phyloP scores from a whole-genome alignment of 179 eudicot species.

The Beta macrorhiza region DNA sequence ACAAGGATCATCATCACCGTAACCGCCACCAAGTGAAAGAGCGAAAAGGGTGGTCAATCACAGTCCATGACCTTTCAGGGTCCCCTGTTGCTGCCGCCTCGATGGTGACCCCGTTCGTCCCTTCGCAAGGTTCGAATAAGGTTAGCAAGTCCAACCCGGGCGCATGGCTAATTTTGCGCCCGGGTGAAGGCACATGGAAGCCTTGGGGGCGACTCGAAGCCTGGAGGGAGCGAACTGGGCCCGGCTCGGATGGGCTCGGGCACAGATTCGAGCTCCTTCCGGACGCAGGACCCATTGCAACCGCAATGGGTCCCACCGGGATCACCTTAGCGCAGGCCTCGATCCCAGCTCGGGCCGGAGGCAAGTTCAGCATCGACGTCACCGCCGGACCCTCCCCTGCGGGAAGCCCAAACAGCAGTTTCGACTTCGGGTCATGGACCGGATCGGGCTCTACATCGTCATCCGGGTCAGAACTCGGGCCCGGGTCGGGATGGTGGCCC shows the following conservation, averaged over 20 bases:
- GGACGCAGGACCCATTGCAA: slow-evolving; percentile 31
- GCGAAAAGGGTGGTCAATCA: slow-evolving; percentile 93
- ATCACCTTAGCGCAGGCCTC: slow-evolving; percentile 50
- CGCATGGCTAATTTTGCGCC: slow-evolving; percentile 81
- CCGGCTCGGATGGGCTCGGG: slow-evolving; percentile 37
- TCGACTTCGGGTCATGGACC: slow-evolving; percentile 60
- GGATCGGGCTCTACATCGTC: slow-evolving; percentile 58
- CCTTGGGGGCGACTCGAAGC: slow-evolving; percentile 91
- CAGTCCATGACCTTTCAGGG: slow-evolving; percentile 89
- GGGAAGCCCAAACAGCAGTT: slow-evolving; percentile 60
- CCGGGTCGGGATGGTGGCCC: slow-evolving; percentile 50
- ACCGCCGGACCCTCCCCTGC: slow-evolving; percentile 49
- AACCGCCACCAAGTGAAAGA: slow-evolving; percentile 36
- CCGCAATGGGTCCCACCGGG: slow-evolving; percentile 38
- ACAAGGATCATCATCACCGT: slow-evolving; percentile 18
- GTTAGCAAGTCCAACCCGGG: slow-evolving; percentile 84
- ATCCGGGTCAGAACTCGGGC: slow-evolving; percentile 45
- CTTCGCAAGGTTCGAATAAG: slow-evolving; percentile 64
- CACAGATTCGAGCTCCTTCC: slow-evolving; percentile 67
- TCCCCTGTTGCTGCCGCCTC: slow-evolving; percentile 91
- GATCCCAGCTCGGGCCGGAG: slow-evolving; percentile 52
- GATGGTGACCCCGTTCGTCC: slow-evolving; percentile 94
- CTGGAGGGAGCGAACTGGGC: slow-evolving; percentile 50
- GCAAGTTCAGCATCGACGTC: slow-evolving; percentile 71
- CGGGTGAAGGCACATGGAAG: slow-evolving; percentile 75